Percentiles rank a stretch among this genome's conserved stretches.
Conservation (phyloP, 2,329 filamentous ascomycete species). For the Cladosporium sp. region DNA sequence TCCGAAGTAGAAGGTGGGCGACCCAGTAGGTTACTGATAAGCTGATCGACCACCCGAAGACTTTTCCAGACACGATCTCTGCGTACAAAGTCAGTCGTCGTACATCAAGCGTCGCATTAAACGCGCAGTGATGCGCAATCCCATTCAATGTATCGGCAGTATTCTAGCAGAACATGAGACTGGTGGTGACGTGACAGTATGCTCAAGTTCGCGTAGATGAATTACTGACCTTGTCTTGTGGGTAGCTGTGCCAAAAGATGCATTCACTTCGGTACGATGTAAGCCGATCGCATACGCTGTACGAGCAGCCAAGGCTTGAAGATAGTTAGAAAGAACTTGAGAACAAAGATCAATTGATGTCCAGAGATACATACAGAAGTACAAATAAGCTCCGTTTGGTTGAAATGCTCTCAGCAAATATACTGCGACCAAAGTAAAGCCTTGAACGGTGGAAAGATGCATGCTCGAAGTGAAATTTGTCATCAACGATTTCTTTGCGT, state of each 20-base stretch:
- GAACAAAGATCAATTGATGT: too few relatives aligned
- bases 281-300: slow-evolving; percentile 51
- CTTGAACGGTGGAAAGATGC: slow-evolving; percentile 49
- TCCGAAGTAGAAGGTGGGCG: slow-evolving; percentile 52
- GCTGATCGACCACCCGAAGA: slow-evolving; percentile 48
- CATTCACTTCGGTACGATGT: slow-evolving; percentile 50
- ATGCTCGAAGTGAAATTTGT: slow-evolving; percentile 47
- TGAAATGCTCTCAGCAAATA: slow-evolving; percentile 51
- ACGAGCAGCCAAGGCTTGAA: slow-evolving; percentile 41
- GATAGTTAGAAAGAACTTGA: too few relatives aligned
- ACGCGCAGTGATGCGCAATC: too few relatives aligned
- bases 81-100: neutral
- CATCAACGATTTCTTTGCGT: slow-evolving; percentile 42
- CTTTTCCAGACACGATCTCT: slow-evolving; percentile 52
- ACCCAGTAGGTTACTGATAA: slow-evolving; percentile 49
- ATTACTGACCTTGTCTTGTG: slow-evolving; percentile 18
- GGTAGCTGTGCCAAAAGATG: slow-evolving; percentile 43
- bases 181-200: neutral
- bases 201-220: too few relatives aligned
- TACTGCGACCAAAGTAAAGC: slow-evolving; percentile 48
- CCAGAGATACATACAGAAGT: slow-evolving; percentile 36
- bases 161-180: too few relatives aligned
- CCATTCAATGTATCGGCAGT: too few relatives aligned
- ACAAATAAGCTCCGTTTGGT: slow-evolving; percentile 51
- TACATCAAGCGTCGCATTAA: neutral